Conservation (phyloP, 2,329 filamentous ascomycete species). For the Trichoderma aggressivum region DNA sequence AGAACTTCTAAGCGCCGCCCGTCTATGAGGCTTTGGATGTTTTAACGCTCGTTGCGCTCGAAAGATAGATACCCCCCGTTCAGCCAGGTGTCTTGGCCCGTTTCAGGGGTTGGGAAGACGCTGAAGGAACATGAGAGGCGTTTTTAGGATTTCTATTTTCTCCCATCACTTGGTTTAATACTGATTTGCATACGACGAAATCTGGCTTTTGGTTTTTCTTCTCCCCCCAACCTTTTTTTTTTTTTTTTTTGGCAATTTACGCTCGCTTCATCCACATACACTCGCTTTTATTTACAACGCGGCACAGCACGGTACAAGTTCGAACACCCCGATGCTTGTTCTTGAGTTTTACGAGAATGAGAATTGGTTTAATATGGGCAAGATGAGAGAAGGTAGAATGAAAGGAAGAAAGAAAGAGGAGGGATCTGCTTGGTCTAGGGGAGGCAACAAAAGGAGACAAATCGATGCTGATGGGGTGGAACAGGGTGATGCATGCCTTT, state of each 20-base stretch:
- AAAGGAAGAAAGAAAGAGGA: background rate
- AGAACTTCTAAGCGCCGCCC: conserved; percentile 73
- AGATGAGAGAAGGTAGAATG: background rate
- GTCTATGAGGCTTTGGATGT: background rate
- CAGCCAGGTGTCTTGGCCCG: background rate
- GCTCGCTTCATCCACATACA: background rate
- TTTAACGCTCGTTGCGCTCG: conserved; percentile 8
- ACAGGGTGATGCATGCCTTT: background rate
- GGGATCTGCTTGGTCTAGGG: background rate
- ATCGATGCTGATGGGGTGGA: background rate
- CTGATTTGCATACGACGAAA: conserved; percentile 17
- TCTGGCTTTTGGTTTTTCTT: conserved; percentile 1
- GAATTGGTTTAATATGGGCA: background rate
- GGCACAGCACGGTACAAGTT: background rate
- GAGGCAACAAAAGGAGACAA: background rate
- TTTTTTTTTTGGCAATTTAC: background rate
- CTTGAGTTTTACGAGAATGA: background rate
- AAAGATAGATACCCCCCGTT: conserved; percentile 15
- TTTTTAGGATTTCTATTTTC: conserved; percentile 8
- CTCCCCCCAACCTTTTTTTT: background rate
- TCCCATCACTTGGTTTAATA: conserved; percentile 16
- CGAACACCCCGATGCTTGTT: background rate
- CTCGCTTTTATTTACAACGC: background rate
- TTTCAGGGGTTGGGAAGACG: background rate
- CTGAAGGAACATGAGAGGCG: conserved; percentile 6